Conservation (phyloP, 2,329 filamentous ascomycete genomes). For the Didymella exigua region DNA sequence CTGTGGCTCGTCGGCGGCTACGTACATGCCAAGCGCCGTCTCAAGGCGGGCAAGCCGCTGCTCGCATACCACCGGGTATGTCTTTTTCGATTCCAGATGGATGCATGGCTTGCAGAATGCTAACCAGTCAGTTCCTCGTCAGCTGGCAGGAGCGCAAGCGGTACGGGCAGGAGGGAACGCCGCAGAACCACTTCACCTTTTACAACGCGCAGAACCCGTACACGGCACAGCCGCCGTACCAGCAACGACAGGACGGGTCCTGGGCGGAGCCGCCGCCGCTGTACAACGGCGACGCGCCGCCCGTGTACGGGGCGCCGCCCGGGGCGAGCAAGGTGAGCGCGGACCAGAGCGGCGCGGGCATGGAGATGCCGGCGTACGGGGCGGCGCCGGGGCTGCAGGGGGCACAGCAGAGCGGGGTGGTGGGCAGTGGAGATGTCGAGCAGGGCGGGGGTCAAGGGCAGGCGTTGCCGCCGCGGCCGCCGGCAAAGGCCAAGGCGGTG, state of each 20-base stretch:
- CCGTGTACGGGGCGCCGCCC: constrained; percentile 41
- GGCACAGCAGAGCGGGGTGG: constrained; percentile 39
- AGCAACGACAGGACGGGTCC: constrained; percentile 36
- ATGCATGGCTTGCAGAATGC: too few relatives aligned
- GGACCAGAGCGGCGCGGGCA: constrained; percentile 24
- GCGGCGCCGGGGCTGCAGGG: constrained; percentile 20
- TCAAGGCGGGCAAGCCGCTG: constrained; percentile 69
- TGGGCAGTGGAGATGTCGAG: constrained; percentile 30
- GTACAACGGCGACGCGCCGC: constrained; percentile 45
- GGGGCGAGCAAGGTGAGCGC: constrained; percentile 40
- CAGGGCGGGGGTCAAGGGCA: constrained; percentile 3
- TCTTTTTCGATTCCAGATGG: too few relatives aligned
- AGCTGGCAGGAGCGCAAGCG: constrained; percentile 45
- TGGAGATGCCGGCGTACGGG: constrained; percentile 39
- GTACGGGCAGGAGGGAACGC: constrained; percentile 31
- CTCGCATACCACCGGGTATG: constrained; percentile 69
- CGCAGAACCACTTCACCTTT: constrained; percentile 48
- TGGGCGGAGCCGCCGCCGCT: constrained; percentile 43
- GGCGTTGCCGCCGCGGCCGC: constrained; percentile 35
- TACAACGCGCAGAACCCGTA: constrained; percentile 42
- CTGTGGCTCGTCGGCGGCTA: constrained; percentile 71
- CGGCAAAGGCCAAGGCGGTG: constrained; percentile 40
- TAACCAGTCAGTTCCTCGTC: constrained; percentile 50
- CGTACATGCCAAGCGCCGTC: constrained; percentile 69
- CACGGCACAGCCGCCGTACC: constrained; percentile 19